Evolutionary conservation across 768 basidiomycete species (phyloP).

Genomic region (Mycena rebaudengoi): DNA sequence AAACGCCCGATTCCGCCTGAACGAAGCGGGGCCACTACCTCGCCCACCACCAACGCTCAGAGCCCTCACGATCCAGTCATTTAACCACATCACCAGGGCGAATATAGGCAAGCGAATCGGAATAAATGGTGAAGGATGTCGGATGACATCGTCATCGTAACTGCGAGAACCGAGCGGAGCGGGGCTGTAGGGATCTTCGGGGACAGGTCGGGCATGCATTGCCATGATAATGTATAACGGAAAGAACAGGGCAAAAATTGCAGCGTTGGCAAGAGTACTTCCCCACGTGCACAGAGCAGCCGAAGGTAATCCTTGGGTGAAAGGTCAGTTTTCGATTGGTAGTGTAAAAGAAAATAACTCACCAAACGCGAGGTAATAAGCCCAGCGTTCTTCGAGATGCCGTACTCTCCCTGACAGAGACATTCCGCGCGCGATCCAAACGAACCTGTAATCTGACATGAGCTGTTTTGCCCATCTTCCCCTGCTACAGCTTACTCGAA

Average conservation of each 20-base stretch:
- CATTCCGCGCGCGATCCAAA: slow-evolving; percentile 80
- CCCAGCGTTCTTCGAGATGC: slow-evolving; percentile 88
- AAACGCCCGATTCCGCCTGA: slow-evolving; percentile 38
- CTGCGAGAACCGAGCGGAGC: slow-evolving; percentile 31
- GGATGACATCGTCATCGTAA: slow-evolving; percentile 47
- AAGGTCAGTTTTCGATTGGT: slow-evolving; percentile 5
- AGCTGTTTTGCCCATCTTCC: slow-evolving; percentile 3
- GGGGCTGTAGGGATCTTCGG: slow-evolving; percentile 79
- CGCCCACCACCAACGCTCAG: slow-evolving; percentile 62
- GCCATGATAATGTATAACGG: slow-evolving; percentile 90
- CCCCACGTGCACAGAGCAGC: slow-evolving; percentile 79
- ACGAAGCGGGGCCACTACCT: not conserved
- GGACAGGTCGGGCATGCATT: slow-evolving; percentile 77
- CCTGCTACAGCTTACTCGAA: slow-evolving; percentile 70
- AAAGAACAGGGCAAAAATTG: slow-evolving; percentile 83
- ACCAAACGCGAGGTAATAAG: slow-evolving; percentile 89
- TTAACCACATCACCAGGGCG: slow-evolving; percentile 74
- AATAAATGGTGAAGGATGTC: slow-evolving; percentile 79
- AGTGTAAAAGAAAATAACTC: not conserved
- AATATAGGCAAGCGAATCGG: slow-evolving; percentile 87
- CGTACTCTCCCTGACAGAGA: slow-evolving; percentile 74
- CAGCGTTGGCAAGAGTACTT: slow-evolving; percentile 80
- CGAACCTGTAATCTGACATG: slow-evolving; percentile 58
- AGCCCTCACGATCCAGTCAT: slow-evolving; percentile 71
- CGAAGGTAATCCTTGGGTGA: slow-evolving; percentile 68